A percentile compares a stretch with the other conserved stretches of the same genome.
Evolutionary conservation across 78 protist species (phyloP).

Genomic region (slime mould (Dictyostelium discoideum)): DNA sequence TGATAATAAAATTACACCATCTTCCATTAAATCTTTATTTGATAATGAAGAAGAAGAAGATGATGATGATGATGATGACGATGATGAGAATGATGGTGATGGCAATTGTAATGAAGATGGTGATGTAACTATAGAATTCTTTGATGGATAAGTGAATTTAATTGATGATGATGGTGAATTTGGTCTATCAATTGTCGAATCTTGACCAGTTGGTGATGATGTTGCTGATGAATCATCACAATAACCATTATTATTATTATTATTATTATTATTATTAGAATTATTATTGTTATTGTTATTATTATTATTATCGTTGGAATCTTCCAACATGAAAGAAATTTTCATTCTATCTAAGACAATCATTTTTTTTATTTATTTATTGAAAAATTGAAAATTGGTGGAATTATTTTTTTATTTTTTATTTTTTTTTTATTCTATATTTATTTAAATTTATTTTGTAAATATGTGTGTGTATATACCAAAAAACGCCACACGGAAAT

Average conservation of each 20-base stretch:
- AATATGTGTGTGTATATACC: neutral
- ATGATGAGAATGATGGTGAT: neutral
- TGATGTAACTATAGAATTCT: neutral
- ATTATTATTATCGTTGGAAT: neutral
- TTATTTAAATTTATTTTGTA: neutral
- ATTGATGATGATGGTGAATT: neutral
- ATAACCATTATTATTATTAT: neutral
- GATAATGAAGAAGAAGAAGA: neutral
- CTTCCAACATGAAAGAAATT: slow-evolving; percentile 40
- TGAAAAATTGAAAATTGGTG: neutral
- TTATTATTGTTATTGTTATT: neutral
- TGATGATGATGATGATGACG: neutral
- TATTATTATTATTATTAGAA: neutral
- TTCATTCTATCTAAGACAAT: slow-evolving; percentile 62
- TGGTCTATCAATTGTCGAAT: neutral
- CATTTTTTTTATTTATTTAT: neutral
- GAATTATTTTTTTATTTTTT: neutral
- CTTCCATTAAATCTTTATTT: slow-evolving; percentile 11
- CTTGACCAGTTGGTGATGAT: neutral
- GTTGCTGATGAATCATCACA: neutral
- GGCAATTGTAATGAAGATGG: neutral
- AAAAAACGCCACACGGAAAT: neutral
- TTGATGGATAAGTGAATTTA: neutral
- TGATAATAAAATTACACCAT: slow-evolving; percentile 56
- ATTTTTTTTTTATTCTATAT: too few relatives aligned